These are phyloP conservation scores for Penicillium rolfsii DNA, from an alignment of 2,329 filamentous ascomycete species.

Conservation along the genomic window DNA sequence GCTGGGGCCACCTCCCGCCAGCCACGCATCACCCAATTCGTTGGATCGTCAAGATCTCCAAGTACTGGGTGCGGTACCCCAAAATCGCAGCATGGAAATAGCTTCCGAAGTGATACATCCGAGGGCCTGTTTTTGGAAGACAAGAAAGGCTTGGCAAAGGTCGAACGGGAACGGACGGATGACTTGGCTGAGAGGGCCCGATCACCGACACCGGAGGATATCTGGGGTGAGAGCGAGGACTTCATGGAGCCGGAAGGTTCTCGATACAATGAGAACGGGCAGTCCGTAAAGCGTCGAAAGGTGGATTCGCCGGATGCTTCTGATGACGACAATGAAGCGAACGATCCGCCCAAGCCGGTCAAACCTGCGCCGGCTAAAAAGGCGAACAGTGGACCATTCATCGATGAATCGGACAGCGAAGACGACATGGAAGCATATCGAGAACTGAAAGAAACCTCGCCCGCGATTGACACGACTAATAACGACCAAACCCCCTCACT, in stretches of 20 bases:
- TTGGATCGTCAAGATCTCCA: slow-evolving; percentile 31
- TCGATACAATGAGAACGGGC: slow-evolving; percentile 39
- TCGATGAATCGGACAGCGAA: slow-evolving; percentile 59
- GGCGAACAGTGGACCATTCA: slow-evolving; percentile 42
- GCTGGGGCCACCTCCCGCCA: slow-evolving; percentile 53
- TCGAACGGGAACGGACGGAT: slow-evolving; percentile 11
- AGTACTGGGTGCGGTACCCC: slow-evolving; percentile 34
- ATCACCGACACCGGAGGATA: slow-evolving; percentile 40
- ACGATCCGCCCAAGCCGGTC: slow-evolving; percentile 1
- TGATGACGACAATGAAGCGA: background rate
- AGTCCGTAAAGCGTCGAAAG: slow-evolving; percentile 40
- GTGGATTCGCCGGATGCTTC: slow-evolving; percentile 25
- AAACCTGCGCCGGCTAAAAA: slow-evolving; percentile 13
- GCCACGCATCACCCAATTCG: slow-evolving; percentile 58
- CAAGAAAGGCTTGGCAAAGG: slow-evolving; percentile 24
- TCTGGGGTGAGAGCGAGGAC: slow-evolving; percentile 36
- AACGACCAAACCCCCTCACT: slow-evolving; percentile 7
- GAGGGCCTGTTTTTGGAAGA: slow-evolving; percentile 44
- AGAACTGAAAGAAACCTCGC: slow-evolving; percentile 22
- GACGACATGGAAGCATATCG: slow-evolving; percentile 43
- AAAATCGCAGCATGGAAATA: slow-evolving; percentile 16
- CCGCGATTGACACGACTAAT: background rate
- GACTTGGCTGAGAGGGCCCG: slow-evolving; percentile 19
- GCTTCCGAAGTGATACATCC: slow-evolving; percentile 15
- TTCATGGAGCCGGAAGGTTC: slow-evolving; percentile 18